A percentile compares a stretch with the other conserved stretches of the same genome.
These are phyloP conservation scores for Emydomyces testavorans DNA, from an alignment of 2,329 filamentous ascomycete genomes.

Conservation along the genomic window DNA sequence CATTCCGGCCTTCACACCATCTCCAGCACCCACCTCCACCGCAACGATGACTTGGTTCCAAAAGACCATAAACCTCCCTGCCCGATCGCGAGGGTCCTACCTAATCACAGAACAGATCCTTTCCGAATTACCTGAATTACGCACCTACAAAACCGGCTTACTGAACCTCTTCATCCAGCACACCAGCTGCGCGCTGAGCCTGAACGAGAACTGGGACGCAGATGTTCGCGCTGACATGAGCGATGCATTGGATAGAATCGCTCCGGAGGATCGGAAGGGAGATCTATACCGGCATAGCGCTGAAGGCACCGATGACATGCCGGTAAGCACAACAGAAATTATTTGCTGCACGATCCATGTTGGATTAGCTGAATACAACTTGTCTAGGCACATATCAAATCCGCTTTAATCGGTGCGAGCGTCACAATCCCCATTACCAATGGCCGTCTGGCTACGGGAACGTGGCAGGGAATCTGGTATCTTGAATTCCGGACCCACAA, in stretches of 20 bases:
- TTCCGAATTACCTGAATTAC: conserved; percentile 64
- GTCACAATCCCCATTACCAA: conserved; percentile 84
- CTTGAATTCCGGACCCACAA: conserved; percentile 70
- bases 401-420: conserved; percentile 74
- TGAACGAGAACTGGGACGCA: conserved; percentile 84
- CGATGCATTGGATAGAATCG: conserved; percentile 82
- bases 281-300: conserved; percentile 74
- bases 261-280: conserved; percentile 65
- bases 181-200: conserved; percentile 74
- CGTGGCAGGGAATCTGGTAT: conserved; percentile 72
- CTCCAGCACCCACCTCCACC: conserved; percentile 18
- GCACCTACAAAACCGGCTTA: conserved; percentile 70
- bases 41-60: conserved; percentile 52
- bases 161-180: conserved; percentile 91
- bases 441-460: conserved; percentile 59
- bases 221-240: conserved; percentile 92
- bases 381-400: conserved; percentile 76
- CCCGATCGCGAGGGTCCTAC: conserved; percentile 71
- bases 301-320: conserved; percentile 90
- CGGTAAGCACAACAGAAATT: too few relatives aligned
- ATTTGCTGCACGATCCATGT: too few relatives aligned
- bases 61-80: conserved; percentile 69
- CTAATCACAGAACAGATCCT: conserved; percentile 71
- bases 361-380: too few relatives aligned
- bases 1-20: conserved; percentile 18